Percentiles rank a stretch among this genome's conserved stretches.
Conservation (phyloP, 169 alveolate genomes). For the Plasmodium coatneyi region DNA sequence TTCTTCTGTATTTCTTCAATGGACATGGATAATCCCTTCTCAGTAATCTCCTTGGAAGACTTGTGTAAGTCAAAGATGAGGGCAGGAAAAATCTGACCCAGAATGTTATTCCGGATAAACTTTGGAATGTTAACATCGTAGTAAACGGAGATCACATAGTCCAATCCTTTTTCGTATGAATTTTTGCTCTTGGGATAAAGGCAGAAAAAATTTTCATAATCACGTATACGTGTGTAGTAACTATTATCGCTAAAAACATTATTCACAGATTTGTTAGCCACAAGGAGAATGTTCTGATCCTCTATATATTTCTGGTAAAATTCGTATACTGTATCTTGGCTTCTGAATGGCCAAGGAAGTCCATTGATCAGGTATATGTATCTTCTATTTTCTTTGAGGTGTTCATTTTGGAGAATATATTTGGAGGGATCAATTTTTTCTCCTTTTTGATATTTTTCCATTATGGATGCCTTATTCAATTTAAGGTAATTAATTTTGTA, state of each 20-base stretch:
- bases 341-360: slow-evolving; percentile 60
- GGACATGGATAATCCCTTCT: background rate
- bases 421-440: background rate
- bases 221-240: slow-evolving; percentile 17
- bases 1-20: background rate
- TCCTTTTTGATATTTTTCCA: background rate
- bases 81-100: slow-evolving; percentile 30
- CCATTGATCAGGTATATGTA: slow-evolving; percentile 19
- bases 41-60: background rate
- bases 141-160: slow-evolving; percentile 29
- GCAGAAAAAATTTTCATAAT: slow-evolving; percentile 52
- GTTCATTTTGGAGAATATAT: background rate
- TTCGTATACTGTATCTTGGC: slow-evolving; percentile 45
- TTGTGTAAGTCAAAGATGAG: slow-evolving; percentile 3
- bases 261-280: slow-evolving; percentile 13
- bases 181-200: slow-evolving; percentile 14
- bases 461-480: background rate
- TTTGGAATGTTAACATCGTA: slow-evolving; percentile 37
- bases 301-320: slow-evolving; percentile 26
- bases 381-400: background rate
- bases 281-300: slow-evolving; percentile 21
- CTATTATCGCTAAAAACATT: background rate
- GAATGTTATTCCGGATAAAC: slow-evolving; percentile 30
- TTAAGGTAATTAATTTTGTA: slow-evolving; percentile 20
- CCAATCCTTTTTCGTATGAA: slow-evolving; percentile 17